Evolutionary conservation across 345 rosid species (phyloP).

Genomic region (Tarenaya hassleriana): DNA sequence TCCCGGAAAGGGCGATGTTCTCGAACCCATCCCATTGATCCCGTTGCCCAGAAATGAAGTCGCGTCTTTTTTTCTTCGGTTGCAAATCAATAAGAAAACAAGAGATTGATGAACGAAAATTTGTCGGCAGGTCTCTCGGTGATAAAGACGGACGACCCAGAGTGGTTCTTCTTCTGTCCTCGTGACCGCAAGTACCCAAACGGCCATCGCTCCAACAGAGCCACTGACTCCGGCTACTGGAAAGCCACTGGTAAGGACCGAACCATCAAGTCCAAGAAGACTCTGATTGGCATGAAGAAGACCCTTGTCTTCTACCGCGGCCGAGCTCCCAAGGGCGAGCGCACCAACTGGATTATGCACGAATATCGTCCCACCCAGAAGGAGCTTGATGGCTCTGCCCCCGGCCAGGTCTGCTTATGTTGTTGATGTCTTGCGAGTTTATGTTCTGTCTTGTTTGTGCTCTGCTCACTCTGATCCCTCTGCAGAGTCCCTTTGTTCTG

Average conservation of each 20-base stretch:
- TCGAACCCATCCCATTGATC: not conserved
- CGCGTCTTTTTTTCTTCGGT: no score
- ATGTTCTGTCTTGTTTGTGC: not conserved
- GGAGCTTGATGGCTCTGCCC: constrained; percentile 62
- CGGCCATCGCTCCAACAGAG: constrained; percentile 72
- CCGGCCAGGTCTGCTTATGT: constrained; percentile 45
- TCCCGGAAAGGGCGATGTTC: not conserved
- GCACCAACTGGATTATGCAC: constrained; percentile 84
- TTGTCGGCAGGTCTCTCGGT: constrained; percentile 44
- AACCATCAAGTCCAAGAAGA: constrained; percentile 53
- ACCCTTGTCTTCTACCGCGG: constrained; percentile 76
- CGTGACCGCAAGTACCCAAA: constrained; percentile 76
- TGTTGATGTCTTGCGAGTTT: constrained; percentile 8
- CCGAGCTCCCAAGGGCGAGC: constrained; percentile 82
- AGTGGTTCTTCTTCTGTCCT: constrained; percentile 89
- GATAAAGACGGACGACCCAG: constrained; percentile 69
- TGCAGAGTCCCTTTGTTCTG: constrained; percentile 56
- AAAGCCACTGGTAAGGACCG: constrained; percentile 89
- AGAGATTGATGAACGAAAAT: not conserved
- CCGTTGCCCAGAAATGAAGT: not conserved
- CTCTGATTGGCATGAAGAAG: constrained; percentile 75
- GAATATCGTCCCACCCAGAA: constrained; percentile 67
- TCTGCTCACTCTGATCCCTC: not conserved
- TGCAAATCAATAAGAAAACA: no score
- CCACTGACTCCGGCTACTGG: constrained; percentile 85